Conservation (phyloP, 2,329 filamentous ascomycete species). For the Cladophialophora bantiana region DNA sequence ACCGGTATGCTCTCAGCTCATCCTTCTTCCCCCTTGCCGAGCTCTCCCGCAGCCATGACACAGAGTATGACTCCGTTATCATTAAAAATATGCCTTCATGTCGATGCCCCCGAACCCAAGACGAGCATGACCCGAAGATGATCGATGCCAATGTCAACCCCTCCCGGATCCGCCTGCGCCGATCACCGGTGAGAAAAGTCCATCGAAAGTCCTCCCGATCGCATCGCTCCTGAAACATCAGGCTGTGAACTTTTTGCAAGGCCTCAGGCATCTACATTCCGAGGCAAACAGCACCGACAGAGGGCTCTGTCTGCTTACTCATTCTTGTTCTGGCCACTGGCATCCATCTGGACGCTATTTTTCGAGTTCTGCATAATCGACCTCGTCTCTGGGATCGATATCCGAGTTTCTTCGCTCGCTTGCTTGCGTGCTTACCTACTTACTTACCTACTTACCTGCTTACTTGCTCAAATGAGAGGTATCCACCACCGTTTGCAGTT, state of each 20-base stretch:
- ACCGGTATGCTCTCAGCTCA: too few relatives aligned
- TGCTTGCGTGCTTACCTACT: not conserved
- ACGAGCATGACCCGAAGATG: not conserved
- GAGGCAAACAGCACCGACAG: not conserved
- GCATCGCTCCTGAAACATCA: not conserved
- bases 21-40: too few relatives aligned
- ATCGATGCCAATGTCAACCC: not conserved
- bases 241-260: not conserved
- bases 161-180: slow-evolving; percentile 49
- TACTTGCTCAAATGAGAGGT: not conserved
- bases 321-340: not conserved
- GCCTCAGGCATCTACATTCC: not conserved
- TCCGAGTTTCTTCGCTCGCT: not conserved
- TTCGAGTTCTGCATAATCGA: not conserved
- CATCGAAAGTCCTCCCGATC: slow-evolving; percentile 49
- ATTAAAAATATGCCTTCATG: too few relatives aligned
- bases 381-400: not conserved
- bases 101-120: too few relatives aligned
- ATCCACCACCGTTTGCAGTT: not conserved
- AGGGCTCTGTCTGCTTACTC: not conserved
- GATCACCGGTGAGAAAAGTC: slow-evolving; percentile 64
- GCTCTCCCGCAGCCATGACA: too few relatives aligned
- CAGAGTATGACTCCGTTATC: too few relatives aligned
- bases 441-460: not conserved
- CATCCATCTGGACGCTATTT: not conserved